Conservation (phyloP, 257 asterid species). For the Lantana camara region DNA sequence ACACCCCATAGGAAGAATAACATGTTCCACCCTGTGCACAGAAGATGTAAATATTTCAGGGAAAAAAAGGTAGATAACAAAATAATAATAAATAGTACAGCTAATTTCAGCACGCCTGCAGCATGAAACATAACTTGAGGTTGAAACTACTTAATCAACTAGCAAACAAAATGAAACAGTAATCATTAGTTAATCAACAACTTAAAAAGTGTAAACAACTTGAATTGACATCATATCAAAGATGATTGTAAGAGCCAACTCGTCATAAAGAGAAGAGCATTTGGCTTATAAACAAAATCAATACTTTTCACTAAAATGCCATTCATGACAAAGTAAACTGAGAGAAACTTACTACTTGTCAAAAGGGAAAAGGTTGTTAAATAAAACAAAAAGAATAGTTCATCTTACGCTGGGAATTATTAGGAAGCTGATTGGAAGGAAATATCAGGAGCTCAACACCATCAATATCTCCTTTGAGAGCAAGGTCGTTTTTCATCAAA, state of each 20-base stretch:
- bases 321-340: conserved; percentile 1
- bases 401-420: conserved; percentile 72
- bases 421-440: conserved; percentile 87
- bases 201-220: conserved; percentile 21
- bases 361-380: conserved; percentile 10
- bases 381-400: conserved; percentile 6
- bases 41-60: too few relatives aligned
- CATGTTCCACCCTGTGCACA: conserved; percentile 81
- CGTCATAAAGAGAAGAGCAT: conserved; percentile 10
- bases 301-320: conserved; percentile 6
- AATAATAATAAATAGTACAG: background rate
- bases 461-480: conserved; percentile 70
- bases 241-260: conserved; percentile 17
- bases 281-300: conserved; percentile 12
- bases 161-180: conserved; percentile 5
- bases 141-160: conserved; percentile 9
- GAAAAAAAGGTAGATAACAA: background rate
- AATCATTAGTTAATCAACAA: conserved; percentile 12
- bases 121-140: background rate
- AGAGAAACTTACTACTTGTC: conserved; percentile 2
- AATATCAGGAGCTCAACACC: conserved; percentile 87
- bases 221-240: conserved; percentile 13
- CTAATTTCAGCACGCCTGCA: conserved; percentile 18
- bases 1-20: conserved; percentile 88
- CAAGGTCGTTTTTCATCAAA: conserved; percentile 86